Evolutionary conservation across 768 basidiomycete species (phyloP).

Genomic region (Fistulinella prunicolor): DNA sequence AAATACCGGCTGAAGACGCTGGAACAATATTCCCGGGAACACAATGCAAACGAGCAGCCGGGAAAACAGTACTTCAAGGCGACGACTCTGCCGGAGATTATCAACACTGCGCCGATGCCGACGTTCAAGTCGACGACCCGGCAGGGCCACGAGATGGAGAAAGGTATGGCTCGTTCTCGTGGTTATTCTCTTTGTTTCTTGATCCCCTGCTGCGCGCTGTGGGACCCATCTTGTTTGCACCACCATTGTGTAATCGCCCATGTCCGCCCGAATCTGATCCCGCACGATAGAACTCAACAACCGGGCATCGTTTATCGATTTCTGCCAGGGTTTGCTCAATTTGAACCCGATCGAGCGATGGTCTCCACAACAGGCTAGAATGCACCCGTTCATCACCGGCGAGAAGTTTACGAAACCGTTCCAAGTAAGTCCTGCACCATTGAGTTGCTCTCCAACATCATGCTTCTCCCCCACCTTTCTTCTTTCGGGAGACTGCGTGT

Average conservation of each 20-base stretch:
- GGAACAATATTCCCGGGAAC: slow-evolving; percentile 95
- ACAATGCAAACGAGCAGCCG: slow-evolving; percentile 93
- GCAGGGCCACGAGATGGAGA: slow-evolving; percentile 82
- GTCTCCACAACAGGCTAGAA: slow-evolving; percentile 93
- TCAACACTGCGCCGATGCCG: slow-evolving; percentile 94
- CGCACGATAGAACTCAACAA: slow-evolving; percentile 77
- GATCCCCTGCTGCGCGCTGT: background rate
- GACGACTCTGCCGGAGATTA: slow-evolving; percentile 88
- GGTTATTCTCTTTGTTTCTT: background rate
- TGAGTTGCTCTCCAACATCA: background rate
- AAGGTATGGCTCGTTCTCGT: slow-evolving; percentile 51
- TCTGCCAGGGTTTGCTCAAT: slow-evolving; percentile 91
- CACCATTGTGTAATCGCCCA: too few species aligned
- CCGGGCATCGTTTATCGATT: slow-evolving; percentile 94
- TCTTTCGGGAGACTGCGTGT: background rate
- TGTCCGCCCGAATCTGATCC: slow-evolving; percentile 16
- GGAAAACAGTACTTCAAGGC: slow-evolving; percentile 99
- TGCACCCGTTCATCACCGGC: slow-evolving; percentile 97
- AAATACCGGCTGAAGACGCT: slow-evolving; percentile 86
- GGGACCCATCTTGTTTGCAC: background rate
- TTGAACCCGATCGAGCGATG: slow-evolving; percentile 94
- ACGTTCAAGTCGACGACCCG: slow-evolving; percentile 71
- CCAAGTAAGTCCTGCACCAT: slow-evolving; percentile 49
- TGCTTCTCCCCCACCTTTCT: too few species aligned
- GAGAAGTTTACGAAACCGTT: slow-evolving; percentile 92